These are phyloP conservation scores for Venturia nashicola DNA, from an alignment of 2,329 filamentous ascomycete genomes.

Conservation along the genomic window DNA sequence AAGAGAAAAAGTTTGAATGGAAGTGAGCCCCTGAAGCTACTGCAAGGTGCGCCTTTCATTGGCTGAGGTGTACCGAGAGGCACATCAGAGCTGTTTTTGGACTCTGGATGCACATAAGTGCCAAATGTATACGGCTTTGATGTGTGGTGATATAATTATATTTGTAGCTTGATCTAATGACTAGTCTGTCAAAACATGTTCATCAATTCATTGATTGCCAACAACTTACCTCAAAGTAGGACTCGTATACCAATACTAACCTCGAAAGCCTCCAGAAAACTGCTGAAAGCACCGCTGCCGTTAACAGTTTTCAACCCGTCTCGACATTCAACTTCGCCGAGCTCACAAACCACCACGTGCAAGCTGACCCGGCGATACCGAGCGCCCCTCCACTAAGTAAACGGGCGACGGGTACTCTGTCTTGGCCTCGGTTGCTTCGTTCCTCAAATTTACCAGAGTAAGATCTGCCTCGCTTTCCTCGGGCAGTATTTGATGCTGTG, in stretches of 20 bases:
- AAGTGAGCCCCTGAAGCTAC: background rate
- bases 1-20: no score
- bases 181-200: background rate
- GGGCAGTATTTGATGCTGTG: background rate
- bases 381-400: background rate
- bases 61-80: no score
- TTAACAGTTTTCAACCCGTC: background rate
- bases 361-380: background rate
- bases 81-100: no score
- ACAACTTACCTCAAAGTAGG: background rate
- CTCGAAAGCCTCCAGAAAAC: no score
- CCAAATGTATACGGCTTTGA: no score
- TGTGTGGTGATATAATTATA: no score
- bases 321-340: background rate
- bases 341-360: background rate
- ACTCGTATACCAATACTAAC: no score
- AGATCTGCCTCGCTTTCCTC: background rate
- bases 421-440: background rate
- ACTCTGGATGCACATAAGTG: no score
- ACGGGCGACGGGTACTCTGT: background rate
- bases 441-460: background rate
- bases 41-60: background rate
- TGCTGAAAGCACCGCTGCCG: background rate
- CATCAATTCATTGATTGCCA: background rate
- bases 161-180: background rate